phyloP scores from a whole-genome alignment of 352 stramenopile species.

The Pythium phragmitis region DNA sequence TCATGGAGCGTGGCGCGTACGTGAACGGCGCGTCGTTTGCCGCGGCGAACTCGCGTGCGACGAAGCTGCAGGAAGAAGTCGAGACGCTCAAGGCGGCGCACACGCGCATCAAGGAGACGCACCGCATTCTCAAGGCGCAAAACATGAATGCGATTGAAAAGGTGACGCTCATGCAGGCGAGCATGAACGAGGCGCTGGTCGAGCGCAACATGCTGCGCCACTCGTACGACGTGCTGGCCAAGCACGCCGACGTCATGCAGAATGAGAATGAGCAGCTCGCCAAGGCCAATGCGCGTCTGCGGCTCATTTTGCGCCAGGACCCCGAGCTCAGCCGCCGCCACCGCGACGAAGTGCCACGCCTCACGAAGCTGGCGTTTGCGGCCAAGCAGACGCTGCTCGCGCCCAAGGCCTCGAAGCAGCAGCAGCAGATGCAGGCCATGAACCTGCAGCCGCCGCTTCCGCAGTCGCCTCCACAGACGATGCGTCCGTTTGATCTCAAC shows the following conservation, averaged over 20 bases:
- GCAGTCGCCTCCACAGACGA: constrained; percentile 15
- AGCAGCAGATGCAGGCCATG: constrained; percentile 15
- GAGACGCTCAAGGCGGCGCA: constrained; percentile 76
- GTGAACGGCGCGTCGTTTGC: constrained; percentile 86
- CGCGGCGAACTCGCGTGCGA: constrained; percentile 79
- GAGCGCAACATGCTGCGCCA: constrained; percentile 74
- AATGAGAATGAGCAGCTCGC: constrained; percentile 82
- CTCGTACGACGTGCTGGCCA: constrained; percentile 66
- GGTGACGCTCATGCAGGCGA: constrained; percentile 74
- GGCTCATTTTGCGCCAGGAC: constrained; percentile 81
- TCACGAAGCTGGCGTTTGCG: constrained; percentile 78
- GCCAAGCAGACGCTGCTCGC: constrained; percentile 60
- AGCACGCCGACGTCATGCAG: constrained; percentile 78
- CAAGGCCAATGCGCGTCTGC: constrained; percentile 81
- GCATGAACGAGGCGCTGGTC: constrained; percentile 65
- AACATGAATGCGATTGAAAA: constrained; percentile 82
- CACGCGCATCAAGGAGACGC: constrained; percentile 78
- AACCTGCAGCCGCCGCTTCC: constrained; percentile 12
- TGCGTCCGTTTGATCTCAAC: constrained; percentile 24
- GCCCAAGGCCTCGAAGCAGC: constrained; percentile 38
- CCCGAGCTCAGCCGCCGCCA: constrained; percentile 82
- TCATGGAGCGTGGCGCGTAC: constrained; percentile 86
- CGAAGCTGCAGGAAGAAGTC: constrained; percentile 85
- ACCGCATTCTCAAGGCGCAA: constrained; percentile 81
- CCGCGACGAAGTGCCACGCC: constrained; percentile 77